Evolutionary conservation across 2,329 filamentous ascomycete species (phyloP).

Genomic region (Sclerotinia subarctica): DNA sequence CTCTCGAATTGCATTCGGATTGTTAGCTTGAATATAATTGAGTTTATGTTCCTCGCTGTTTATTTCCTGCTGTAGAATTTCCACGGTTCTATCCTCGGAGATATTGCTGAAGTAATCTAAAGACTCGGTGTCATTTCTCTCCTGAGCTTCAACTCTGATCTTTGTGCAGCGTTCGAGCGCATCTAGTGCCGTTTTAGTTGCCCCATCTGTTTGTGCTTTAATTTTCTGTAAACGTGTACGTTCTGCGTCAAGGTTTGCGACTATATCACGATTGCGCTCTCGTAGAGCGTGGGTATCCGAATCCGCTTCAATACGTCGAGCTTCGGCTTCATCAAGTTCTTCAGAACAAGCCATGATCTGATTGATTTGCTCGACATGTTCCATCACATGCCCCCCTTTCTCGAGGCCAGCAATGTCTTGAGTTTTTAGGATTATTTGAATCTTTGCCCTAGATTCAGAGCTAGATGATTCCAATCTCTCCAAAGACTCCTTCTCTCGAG

Average conservation of each 20-base stretch:
- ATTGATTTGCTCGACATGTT: slow-evolving; percentile 58
- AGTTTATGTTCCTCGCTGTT: slow-evolving; percentile 70
- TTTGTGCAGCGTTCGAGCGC: slow-evolving; percentile 43
- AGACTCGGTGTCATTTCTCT: slow-evolving; percentile 40
- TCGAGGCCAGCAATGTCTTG: slow-evolving; percentile 54
- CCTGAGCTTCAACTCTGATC: slow-evolving; percentile 39
- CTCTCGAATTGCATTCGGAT: slow-evolving; percentile 70
- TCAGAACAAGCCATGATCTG: slow-evolving; percentile 60
- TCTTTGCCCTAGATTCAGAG: slow-evolving; percentile 42
- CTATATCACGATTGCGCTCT: slow-evolving; percentile 60
- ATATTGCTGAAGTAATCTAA: slow-evolving; percentile 44
- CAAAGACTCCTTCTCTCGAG: slow-evolving; percentile 40
- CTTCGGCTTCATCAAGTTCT: slow-evolving; percentile 63
- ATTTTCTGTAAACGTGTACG: slow-evolving; percentile 42
- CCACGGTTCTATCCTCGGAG: slow-evolving; percentile 50
- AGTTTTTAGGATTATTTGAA: slow-evolving; percentile 51
- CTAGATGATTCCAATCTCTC: slow-evolving; percentile 39
- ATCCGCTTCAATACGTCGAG: slow-evolving; percentile 73
- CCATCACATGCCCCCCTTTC: slow-evolving; percentile 53
- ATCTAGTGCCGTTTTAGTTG: slow-evolving; percentile 40
- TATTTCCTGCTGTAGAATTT: slow-evolving; percentile 70
- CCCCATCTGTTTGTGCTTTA: slow-evolving; percentile 41
- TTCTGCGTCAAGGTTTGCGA: slow-evolving; percentile 49
- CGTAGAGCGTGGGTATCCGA: slow-evolving; percentile 74
- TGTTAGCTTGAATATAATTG: slow-evolving; percentile 75